Conservation (phyloP, 2,329 filamentous ascomycete genomes). For the Blastomyces silverae region DNA sequence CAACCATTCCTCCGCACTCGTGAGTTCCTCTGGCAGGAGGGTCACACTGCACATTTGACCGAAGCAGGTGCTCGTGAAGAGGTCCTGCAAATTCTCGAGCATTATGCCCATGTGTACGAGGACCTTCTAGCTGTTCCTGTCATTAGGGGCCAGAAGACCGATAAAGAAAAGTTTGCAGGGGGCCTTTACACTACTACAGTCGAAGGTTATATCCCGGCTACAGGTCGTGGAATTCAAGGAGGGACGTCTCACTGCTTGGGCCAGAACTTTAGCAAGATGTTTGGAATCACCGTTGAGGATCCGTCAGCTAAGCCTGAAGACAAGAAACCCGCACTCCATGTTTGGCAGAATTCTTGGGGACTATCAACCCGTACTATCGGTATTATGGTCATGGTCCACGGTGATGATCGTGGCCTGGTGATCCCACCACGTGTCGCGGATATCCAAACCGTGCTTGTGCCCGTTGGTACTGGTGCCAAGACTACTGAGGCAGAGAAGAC, state of each 20-base stretch:
- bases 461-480: constrained; percentile 87
- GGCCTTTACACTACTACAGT: constrained; percentile 95
- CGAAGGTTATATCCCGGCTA: constrained; percentile 93
- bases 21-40: constrained; percentile 98
- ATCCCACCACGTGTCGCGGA: constrained; percentile 86
- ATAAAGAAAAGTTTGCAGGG: constrained; percentile 97
- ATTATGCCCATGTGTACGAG: constrained; percentile 88
- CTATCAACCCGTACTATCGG: constrained; percentile 94
- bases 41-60: constrained; percentile 85
- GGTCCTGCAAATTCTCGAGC: constrained; percentile 85
- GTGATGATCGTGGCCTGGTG: constrained; percentile 90
- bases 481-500: constrained; percentile 71
- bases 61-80: constrained; percentile 75
- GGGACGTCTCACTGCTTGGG: constrained; percentile 90
- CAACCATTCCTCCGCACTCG: constrained; percentile 80
- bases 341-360: constrained; percentile 99
- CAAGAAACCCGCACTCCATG: constrained; percentile 71
- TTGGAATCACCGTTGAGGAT: constrained; percentile 94
- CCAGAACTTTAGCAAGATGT: constrained; percentile 99
- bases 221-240: constrained; percentile 92
- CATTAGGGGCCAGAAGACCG: constrained; percentile 87
- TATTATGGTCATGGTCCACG: constrained; percentile 98
- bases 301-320: constrained; percentile 64
- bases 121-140: constrained; percentile 91
- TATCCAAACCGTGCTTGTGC: constrained; percentile 77